Evolutionary conservation across 768 basidiomycete genomes (phyloP), one percentile per base, ranked within the genome.

Genomic region (Glaciozyma martinii): DNA sequence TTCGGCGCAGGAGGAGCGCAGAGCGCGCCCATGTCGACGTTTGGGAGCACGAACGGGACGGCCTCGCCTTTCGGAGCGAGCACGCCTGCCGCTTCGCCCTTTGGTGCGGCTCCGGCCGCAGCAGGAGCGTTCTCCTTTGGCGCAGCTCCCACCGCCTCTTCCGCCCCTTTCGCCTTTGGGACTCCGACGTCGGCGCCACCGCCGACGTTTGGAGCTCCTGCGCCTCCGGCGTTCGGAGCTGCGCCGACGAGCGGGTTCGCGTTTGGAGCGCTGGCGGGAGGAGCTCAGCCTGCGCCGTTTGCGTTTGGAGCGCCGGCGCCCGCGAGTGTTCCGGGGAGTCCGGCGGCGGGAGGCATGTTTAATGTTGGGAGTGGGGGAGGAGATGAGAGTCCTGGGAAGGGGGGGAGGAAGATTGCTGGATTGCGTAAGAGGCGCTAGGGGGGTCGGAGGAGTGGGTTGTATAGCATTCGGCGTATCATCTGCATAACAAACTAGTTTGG

Each of bases 161-260:
- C 53, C 25, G 27, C 25, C 3, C 30, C 53, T 3, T 54, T 63
- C 49, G 29, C 62, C 18, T 63, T 63, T 29, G 62, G 62, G 43
- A 50, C 62, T 4, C 62, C 62, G 18, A 50, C 56, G 37, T 40
- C 37, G 10, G 37, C 7, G 46, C n/a, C n/a, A n/a, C n/a, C 4
- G 55, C 40, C 15, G 53, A 37, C 47, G 33, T 19, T 21, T 6
- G 33, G 53, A 37, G 21, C 40, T 3, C 29, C 46, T 10, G 37
- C 56, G 46, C 29, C 44, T 21, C 47, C 49, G 30, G 33, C 58
- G 25, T 59, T 59, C 18, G 58, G 58, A 3, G 58, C 60, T 52
- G 33, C 50, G 5, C 27, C 37, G 1, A 5, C 30, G 0, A 52
- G 57, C 5, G 42, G 40, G 10, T 58, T 58, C 56, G 10, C 19